Evolutionary conservation across 1,284 basidiomycete genomes (phyloP), one percentile per base, ranked within the genome.

Genomic region (Ganoderma leucocontextum): DNA sequence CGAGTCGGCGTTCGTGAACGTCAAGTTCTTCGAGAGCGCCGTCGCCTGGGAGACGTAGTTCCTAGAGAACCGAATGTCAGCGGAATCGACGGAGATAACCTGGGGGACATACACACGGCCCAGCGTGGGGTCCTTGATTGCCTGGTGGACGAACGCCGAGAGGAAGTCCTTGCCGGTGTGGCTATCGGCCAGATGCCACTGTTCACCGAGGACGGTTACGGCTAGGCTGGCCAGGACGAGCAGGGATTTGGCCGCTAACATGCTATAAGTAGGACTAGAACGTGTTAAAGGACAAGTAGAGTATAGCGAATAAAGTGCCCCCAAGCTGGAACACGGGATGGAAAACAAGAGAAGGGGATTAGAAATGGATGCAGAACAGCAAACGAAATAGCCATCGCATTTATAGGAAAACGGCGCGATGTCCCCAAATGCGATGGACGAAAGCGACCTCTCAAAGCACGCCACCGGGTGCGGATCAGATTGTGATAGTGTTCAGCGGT

Each of bases 61-160:
- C 66, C 80, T 82, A 17, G 13, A 22, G 6, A 64, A 1, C 7
- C 62, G 57, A 65, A 25, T 47, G 10, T 25, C n/a, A 59, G 19
- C 4, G 25, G 15, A 1, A 60, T 12, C 53, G 17, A 19, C 35
- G 25, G 63, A 8, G 38, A 35, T 9, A 4, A 49, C 1, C n/a
- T 2, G 2, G 39, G 44, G 33, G 47, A 64, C 85, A 74, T 78
- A 89, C 88, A 90, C 88, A 65, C 87, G 82, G 49, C 88, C 88
- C 71, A 86, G 79, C 4, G 88, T 88, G 3, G 89, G 88, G 75
- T 89, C 89, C 9, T 82, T 42, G 62, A 87, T 85, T 19, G 85
- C 83, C 73, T 86, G 71, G 71, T 82, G 84, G 33, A 78, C 77
- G 74, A 89, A 89, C 6, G 81, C 78, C 58, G 79, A 75, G 68